These are phyloP conservation scores for Ramalina intermedia DNA, from an alignment of 495 filamentous ascomycete species.

Conservation along the genomic window DNA sequence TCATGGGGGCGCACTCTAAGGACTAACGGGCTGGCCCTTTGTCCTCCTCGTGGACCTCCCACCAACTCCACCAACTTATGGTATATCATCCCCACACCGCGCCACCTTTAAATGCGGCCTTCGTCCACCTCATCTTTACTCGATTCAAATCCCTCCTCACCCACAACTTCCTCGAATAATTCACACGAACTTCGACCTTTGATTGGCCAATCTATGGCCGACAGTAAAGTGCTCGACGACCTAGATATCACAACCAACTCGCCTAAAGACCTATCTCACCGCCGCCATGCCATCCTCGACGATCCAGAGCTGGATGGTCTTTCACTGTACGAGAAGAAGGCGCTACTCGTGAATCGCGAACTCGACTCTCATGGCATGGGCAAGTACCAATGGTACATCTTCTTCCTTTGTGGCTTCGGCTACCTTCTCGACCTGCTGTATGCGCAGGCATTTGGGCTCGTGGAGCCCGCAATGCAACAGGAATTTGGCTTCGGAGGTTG, in stretches of 20 bases:
- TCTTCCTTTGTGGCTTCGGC: conserved; percentile 34
- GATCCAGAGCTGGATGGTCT: conserved; percentile 19
- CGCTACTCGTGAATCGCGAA: conserved; percentile 29
- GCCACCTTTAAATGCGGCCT: background rate
- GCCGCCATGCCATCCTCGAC: background rate
- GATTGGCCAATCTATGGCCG: conserved; percentile 7
- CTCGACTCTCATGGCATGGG: conserved; percentile 36
- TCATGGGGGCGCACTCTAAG: background rate
- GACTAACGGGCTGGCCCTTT: background rate
- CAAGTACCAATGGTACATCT: conserved; percentile 32
- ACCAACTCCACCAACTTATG: background rate
- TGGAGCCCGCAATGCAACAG: conserved; percentile 28
- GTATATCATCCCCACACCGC: background rate
- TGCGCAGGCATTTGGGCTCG: conserved; percentile 34
- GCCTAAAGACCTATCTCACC: background rate
- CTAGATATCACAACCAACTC: background rate
- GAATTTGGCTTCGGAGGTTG: conserved; percentile 27
- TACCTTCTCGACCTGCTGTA: conserved; percentile 36
- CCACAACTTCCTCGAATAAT: background rate
- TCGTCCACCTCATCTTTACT: too few relatives aligned
- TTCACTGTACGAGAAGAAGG: conserved; percentile 29
- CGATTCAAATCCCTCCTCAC: background rate
- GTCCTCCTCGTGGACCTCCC: background rate
- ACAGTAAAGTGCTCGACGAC: conserved; percentile 6
- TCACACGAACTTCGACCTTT: conserved; percentile 1